These are phyloP conservation scores for Rosa persica DNA, from an alignment of 306 rosid genomes.

Conservation along the genomic window DNA sequence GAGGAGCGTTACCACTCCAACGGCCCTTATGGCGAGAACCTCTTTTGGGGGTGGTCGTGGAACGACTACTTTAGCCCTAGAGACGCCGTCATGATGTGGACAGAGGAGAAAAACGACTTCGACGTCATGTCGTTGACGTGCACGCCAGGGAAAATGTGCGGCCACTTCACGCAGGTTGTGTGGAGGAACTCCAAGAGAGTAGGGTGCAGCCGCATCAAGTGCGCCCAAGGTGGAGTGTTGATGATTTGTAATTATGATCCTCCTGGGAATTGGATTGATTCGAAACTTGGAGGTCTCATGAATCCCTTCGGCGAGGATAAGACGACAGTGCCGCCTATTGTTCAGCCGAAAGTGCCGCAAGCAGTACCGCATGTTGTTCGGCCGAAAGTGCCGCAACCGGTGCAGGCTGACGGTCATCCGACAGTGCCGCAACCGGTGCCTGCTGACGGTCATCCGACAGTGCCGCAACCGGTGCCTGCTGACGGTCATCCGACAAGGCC, in stretches of 20 bases:
- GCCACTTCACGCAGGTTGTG: conserved; percentile 70
- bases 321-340: no score
- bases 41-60: conserved; percentile 48
- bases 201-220: conserved; percentile 49
- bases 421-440: no score
- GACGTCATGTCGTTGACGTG: conserved; percentile 30
- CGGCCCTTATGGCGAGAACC: conserved; percentile 51
- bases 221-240: conserved; percentile 19
- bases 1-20: conserved; percentile 7
- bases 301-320: not conserved
- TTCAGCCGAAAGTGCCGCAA: no score
- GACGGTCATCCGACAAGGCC: no score
- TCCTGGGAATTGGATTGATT: conserved; percentile 33
- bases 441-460: no score
- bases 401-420: no score
- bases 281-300: not conserved
- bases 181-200: conserved; percentile 47
- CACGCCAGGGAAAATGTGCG: conserved; percentile 28
- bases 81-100: conserved; percentile 50
- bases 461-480: no score
- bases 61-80: conserved; percentile 31
- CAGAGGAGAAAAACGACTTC: conserved; percentile 26
- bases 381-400: no score
- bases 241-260: conserved; percentile 68
- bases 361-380: no score